Percentiles rank a stretch among this genome's conserved stretches.
Conservation (phyloP, 1,139 yeast species). For the Candida dubliniensis region DNA sequence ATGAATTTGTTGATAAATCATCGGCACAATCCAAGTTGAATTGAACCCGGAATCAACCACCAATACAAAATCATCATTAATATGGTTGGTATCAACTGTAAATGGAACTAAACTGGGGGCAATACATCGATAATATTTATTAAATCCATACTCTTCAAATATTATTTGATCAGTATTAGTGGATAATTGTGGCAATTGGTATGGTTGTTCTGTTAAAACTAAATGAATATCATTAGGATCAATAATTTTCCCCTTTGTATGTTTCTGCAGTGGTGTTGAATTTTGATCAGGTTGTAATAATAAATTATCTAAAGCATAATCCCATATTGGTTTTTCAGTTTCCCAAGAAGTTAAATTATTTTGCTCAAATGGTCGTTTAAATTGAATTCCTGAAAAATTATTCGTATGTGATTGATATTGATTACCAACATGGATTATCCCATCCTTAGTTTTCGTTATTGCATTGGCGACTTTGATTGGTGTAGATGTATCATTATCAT, state of each 20-base stretch:
- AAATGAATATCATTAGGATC: constrained; percentile 53
- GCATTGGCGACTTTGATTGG: constrained; percentile 68
- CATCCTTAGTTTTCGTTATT: constrained; percentile 73
- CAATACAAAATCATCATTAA: constrained; percentile 60
- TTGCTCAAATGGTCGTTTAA: constrained; percentile 81
- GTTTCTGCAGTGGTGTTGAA: constrained; percentile 13
- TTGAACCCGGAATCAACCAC: constrained; percentile 88
- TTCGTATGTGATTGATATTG: constrained; percentile 63
- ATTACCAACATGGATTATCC: constrained; percentile 67
- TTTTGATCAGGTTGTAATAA: constrained; percentile 19
- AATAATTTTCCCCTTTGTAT: constrained; percentile 12
- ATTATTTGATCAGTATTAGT: constrained; percentile 87
- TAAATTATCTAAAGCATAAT: constrained; percentile 52
- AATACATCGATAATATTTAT: constrained; percentile 58
- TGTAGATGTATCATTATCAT: constrained; percentile 3
- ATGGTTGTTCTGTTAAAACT: constrained; percentile 74
- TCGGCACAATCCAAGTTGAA: constrained; percentile 85
- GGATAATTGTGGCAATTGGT: constrained; percentile 79
- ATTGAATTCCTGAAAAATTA: constrained; percentile 73
- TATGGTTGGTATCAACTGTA: constrained; percentile 26
- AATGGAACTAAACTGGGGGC: constrained; percentile 76
- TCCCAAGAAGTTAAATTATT: constrained; percentile 95
- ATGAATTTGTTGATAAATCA: constrained; percentile 73
- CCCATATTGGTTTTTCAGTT: constrained; percentile 91
- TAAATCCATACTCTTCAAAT: constrained; percentile 90